Conservation (phyloP, 2,329 filamentous ascomycete species). For the Curvularia sp. region DNA sequence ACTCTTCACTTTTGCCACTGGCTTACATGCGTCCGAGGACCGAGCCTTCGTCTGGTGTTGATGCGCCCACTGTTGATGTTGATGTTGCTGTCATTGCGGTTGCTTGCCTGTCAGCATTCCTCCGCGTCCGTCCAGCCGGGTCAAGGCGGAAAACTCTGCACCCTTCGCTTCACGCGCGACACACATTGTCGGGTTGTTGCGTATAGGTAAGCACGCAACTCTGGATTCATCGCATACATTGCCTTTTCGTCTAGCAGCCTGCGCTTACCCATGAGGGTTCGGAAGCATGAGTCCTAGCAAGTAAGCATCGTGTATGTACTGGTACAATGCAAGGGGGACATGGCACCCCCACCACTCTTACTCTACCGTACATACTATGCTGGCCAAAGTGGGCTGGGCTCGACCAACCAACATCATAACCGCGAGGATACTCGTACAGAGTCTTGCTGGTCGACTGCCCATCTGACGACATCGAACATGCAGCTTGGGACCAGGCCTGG, state of each 20-base stretch:
- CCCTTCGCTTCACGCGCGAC: conserved; percentile 29
- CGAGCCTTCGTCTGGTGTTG: conserved; percentile 18
- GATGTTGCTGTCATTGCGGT: not conserved
- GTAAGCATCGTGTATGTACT: conserved; percentile 5
- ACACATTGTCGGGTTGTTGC: conserved; percentile 30
- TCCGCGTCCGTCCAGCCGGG: conserved; percentile 36
- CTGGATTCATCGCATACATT: conserved; percentile 11
- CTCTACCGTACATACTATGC: not conserved
- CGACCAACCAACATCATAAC: conserved; percentile 4
- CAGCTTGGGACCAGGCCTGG: conserved; percentile 10
- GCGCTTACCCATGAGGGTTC: conserved; percentile 4
- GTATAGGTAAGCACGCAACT: conserved; percentile 11
- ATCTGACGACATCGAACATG: conserved; percentile 16
- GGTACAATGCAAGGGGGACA: conserved; percentile 21
- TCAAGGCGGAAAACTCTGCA: conserved; percentile 28
- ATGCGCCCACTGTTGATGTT: not conserved
- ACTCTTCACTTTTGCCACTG: conserved; percentile 10
- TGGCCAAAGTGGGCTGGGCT: conserved; percentile 9
- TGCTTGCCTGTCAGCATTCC: conserved; percentile 18
- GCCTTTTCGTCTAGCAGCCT: conserved; percentile 8
- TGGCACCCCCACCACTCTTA: conserved; percentile 2
- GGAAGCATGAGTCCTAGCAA: not conserved
- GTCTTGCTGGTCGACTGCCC: not conserved
- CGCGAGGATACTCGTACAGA: not conserved
- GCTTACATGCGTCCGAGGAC: conserved; percentile 21